A percentile compares a stretch with the other conserved stretches of the same genome.
These are phyloP conservation scores for Leccinum variicolor DNA, from an alignment of 768 basidiomycete species.

Conservation along the genomic window DNA sequence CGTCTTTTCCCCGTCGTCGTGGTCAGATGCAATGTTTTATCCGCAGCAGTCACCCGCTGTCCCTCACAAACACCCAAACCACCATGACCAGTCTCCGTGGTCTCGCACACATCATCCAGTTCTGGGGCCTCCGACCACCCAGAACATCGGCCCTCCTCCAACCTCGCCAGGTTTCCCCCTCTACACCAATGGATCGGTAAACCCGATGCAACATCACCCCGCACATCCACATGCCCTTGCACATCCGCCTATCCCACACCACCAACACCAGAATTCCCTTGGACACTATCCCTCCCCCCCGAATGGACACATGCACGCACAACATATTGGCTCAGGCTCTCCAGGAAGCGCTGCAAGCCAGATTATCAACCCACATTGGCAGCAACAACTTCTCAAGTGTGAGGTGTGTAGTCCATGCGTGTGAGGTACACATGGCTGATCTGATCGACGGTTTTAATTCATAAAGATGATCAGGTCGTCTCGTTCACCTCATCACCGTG, in stretches of 20 bases:
- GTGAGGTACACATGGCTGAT: constrained; percentile 15
- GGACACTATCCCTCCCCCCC: constrained; percentile 81
- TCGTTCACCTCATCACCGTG: constrained; percentile 89
- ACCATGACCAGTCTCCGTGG: constrained; percentile 78
- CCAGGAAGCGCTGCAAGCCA: constrained; percentile 54
- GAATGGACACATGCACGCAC: constrained; percentile 57
- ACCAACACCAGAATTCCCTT: constrained; percentile 78
- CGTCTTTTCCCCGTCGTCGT: constrained; percentile 1
- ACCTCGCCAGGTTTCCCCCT: constrained; percentile 73
- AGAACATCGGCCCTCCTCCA: constrained; percentile 57
- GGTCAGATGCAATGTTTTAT: constrained; percentile 71
- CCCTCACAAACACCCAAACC: constrained; percentile 68
- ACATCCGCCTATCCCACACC: constrained; percentile 54
- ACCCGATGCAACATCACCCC: constrained; percentile 59
- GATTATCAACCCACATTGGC: constrained; percentile 83
- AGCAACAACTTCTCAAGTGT: constrained; percentile 88
- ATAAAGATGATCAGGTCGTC: constrained; percentile 77
- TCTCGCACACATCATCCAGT: constrained; percentile 56
- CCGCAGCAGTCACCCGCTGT: constrained; percentile 82
- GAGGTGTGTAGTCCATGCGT: constrained; percentile 60
- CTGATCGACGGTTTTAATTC: constrained; percentile 20
- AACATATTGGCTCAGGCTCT: constrained; percentile 57
- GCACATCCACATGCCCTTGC: constrained; percentile 51
- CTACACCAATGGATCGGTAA: constrained; percentile 67
- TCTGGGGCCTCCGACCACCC: constrained; percentile 42